A percentile compares a stretch with the other conserved stretches of the same genome.
phyloP scores from a whole-genome alignment of 1,284 basidiomycete genomes.

The Trichosporon coremiiforme region DNA sequence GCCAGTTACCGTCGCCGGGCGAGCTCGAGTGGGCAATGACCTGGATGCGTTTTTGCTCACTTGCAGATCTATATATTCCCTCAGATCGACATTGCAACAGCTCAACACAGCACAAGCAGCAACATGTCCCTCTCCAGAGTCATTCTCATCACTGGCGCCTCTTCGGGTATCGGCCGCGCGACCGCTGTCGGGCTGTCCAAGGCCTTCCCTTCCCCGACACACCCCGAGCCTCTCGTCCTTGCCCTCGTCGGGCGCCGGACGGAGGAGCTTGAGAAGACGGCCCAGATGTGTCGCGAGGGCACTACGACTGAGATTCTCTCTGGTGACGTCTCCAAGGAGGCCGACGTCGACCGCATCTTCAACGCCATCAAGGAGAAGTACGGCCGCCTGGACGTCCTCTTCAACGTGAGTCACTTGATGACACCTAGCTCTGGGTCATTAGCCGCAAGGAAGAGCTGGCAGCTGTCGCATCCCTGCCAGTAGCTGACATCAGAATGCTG shows the following conservation, averaged over 20 bases:
- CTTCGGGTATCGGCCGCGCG: slow-evolving; percentile 60
- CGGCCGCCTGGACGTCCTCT: slow-evolving; percentile 71
- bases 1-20: neutral
- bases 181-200: slow-evolving; percentile 62
- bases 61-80: neutral
- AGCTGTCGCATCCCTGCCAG: no score
- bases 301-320: slow-evolving; percentile 58
- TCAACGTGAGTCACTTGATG: slow-evolving; percentile 64
- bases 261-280: slow-evolving; percentile 65
- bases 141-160: slow-evolving; percentile 55
- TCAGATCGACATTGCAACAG: neutral
- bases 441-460: no score
- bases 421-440: no score
- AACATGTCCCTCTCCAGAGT: slow-evolving; percentile 35
- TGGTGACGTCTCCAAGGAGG: slow-evolving; percentile 63
- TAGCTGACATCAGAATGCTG: slow-evolving; percentile 57
- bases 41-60: neutral
- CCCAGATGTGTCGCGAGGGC: slow-evolving; percentile 39
- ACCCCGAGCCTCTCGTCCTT: slow-evolving; percentile 63
- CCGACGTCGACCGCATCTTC: slow-evolving; percentile 61
- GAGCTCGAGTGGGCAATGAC: neutral
- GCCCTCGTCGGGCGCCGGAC: slow-evolving; percentile 64
- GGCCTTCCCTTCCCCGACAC: slow-evolving; percentile 45
- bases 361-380: slow-evolving; percentile 62
- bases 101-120: neutral